Percentiles rank a stretch among this genome's conserved stretches.
Conservation (phyloP, 1,139 yeast species). For the Diutina scorzettiae region DNA sequence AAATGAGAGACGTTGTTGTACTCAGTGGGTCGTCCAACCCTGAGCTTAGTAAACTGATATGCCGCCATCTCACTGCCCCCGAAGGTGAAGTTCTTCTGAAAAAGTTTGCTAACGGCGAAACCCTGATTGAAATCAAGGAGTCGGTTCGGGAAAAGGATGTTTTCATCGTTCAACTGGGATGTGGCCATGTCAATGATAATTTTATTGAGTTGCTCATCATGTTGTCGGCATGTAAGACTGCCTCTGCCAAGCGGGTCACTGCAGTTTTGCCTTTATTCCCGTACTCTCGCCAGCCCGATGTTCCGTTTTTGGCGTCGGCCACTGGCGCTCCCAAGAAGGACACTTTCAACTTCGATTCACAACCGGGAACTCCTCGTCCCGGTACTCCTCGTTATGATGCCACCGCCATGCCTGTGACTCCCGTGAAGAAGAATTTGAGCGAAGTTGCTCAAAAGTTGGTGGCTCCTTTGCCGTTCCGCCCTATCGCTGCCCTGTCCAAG, state of each 20-base stretch:
- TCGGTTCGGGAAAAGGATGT: slow-evolving; percentile 7
- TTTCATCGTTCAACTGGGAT: slow-evolving; percentile 7
- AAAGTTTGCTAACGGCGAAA: slow-evolving; percentile 70
- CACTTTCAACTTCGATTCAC: background rate
- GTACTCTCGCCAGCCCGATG: slow-evolving; percentile 6
- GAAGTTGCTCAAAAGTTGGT: background rate
- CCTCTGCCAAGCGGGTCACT: slow-evolving; percentile 5
- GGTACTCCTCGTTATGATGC: background rate
- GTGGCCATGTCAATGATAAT: slow-evolving; percentile 8
- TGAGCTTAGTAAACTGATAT: slow-evolving; percentile 45
- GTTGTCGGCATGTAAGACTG: slow-evolving; percentile 21
- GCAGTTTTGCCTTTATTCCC: slow-evolving; percentile 7
- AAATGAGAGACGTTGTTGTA: slow-evolving; percentile 66
- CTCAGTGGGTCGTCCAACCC: slow-evolving; percentile 73
- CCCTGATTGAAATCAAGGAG: slow-evolving; percentile 9
- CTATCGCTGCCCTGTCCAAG: background rate
- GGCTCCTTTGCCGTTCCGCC: background rate
- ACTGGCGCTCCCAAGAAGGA: slow-evolving; percentile 18
- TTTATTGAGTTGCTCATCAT: slow-evolving; percentile 19
- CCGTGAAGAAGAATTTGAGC: background rate
- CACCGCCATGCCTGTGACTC: background rate
- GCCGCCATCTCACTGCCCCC: slow-evolving; percentile 50
- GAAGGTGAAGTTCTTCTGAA: slow-evolving; percentile 44
- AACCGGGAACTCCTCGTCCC: background rate
- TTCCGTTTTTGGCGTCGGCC: slow-evolving; percentile 19